Conservation (phyloP, 192 early-diverging fungal genomes). For the Lobosporangium transversale region DNA sequence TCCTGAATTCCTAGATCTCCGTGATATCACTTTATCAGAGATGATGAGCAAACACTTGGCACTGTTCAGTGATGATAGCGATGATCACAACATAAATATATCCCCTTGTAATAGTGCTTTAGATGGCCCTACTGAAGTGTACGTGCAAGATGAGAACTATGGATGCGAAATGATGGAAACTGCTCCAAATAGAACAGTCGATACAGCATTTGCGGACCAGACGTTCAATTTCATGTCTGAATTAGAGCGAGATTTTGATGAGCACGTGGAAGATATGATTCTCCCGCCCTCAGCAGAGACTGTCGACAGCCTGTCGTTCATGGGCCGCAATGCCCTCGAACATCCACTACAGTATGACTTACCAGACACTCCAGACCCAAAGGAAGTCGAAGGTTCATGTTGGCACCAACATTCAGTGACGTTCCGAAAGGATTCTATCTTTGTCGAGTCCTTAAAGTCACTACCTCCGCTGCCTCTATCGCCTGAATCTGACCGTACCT, state of each 20-base stretch:
- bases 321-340: not conserved
- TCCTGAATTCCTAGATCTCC: constrained; percentile 29
- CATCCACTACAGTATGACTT: too few species aligned
- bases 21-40: constrained; percentile 37
- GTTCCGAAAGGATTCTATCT: constrained; percentile 9
- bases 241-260: constrained; percentile 23
- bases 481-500: not conserved
- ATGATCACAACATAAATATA: not conserved
- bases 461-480: constrained; percentile 12
- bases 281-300: constrained; percentile 26
- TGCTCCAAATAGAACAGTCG: too few species aligned
- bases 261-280: not conserved
- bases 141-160: too few species aligned
- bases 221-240: constrained; percentile 28
- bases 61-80: constrained; percentile 28
- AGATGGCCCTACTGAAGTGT: too few species aligned
- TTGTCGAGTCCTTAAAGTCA: constrained; percentile 24
- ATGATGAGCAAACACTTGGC: constrained; percentile 29
- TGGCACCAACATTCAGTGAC: not conserved
- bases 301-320: constrained; percentile 25
- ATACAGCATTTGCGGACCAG: constrained; percentile 18
- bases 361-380: not conserved
- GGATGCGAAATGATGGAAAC: too few species aligned
- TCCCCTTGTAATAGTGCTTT: not conserved
- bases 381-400: not conserved